Base-by-base conservation (phyloP, 2,329 filamentous ascomycete species). In the Biscogniauxia marginata region DNA sequence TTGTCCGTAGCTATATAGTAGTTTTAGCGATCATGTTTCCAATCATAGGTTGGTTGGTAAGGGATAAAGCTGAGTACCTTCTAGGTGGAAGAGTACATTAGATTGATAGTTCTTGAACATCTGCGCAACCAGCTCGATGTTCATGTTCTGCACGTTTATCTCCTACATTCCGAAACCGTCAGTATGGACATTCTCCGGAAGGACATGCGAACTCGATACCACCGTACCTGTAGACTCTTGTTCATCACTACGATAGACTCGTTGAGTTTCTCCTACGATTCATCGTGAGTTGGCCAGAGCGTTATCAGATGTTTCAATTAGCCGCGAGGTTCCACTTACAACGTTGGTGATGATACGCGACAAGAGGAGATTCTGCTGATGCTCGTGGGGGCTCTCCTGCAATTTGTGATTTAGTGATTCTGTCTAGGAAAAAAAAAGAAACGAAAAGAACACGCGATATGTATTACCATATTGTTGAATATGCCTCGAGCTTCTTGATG, bases 31-130 rank as follows among this genome's bases (percentile, higher is more conserved):
- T 8, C 5, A 34, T 16, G 9, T 39, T 18, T 13, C 24, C n/a
- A 19, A 20, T 7, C 43, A 20, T 3, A 19, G 6, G n/a, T 22
- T 21, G 1, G 4, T 11, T 7, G 4, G 23, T 11, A n/a, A 13
- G 2, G 18, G 7, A 7, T 22, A 21, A n/a, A n/a, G 30, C 9
- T 4, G 48, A 72, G 63, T 79, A 96, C 95, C 95, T 86, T 98
- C 95, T 5, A 99, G 82, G 68, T 99, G 95, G 73, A 99, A 98
- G 5, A 98, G 78, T 13, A 98, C 93, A 67, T 98, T 99, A 9
- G 92, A 96, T 73, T 97, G 93, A 73, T 99, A 99, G 76, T 98
- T 99, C 79, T 98, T 97, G 81, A 98, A 99, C 95, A 99, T 99
- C 71, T 98, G 93, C 0, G 93, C 93, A 4, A 98, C 95, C 2